Evolutionary conservation across 116 monocot genomes (phyloP).

Genomic region (Phalaenopsis hybrid): DNA sequence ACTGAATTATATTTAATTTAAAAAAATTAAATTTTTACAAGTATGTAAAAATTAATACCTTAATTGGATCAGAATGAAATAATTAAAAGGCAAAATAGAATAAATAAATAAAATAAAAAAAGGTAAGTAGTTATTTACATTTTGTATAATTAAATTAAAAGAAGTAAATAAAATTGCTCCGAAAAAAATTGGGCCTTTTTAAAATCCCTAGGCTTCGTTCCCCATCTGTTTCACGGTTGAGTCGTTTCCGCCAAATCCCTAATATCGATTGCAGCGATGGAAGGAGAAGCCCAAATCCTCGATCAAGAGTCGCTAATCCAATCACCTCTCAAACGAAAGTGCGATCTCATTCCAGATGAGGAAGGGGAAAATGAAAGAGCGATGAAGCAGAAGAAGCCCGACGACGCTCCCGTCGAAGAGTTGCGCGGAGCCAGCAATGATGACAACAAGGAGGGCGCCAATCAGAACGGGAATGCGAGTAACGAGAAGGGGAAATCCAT

Average conservation of each 20-base stretch:
- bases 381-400: conserved; percentile 3
- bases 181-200: too few relatives aligned
- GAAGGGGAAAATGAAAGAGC: neutral
- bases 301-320: neutral
- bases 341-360: neutral
- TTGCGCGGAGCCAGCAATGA: neutral
- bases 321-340: neutral
- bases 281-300: neutral
- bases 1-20: too few relatives aligned
- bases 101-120: too few relatives aligned
- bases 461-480: neutral
- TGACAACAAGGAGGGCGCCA: neutral
- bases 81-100: too few relatives aligned
- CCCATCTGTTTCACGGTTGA: too few relatives aligned
- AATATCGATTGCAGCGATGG: neutral
- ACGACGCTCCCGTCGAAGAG: neutral
- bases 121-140: too few relatives aligned
- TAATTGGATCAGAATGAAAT: too few relatives aligned
- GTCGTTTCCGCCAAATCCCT: neutral
- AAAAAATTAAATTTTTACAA: too few relatives aligned
- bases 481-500: conserved; percentile 20
- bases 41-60: too few relatives aligned
- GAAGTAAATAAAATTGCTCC: too few relatives aligned
- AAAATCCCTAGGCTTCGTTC: too few relatives aligned
- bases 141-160: too few relatives aligned